phyloP scores from a whole-genome alignment of 1,139 yeast species.

The Candida tetrigidarum region DNA sequence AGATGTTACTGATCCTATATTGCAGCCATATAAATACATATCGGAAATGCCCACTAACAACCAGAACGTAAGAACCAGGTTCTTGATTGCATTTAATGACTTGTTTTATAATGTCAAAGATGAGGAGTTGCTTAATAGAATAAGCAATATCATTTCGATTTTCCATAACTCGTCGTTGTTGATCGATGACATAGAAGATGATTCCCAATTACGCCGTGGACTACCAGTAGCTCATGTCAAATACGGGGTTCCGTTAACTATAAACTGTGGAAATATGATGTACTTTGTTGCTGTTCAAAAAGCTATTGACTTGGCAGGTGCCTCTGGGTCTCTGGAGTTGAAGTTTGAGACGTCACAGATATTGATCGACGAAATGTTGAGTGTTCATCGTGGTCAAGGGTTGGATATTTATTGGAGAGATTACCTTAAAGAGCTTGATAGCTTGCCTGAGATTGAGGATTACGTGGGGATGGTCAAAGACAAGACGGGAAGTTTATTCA shows the following conservation, averaged over 20 bases:
- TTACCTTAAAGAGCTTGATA: conserved; percentile 21
- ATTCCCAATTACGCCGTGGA: conserved; percentile 72
- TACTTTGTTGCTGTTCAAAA: conserved; percentile 70
- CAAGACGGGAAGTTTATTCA: conserved; percentile 87
- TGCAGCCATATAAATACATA: conserved; percentile 34
- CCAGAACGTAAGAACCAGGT: conserved; percentile 30
- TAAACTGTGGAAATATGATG: conserved; percentile 83
- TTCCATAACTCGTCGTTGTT: conserved; percentile 36
- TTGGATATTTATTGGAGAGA: conserved; percentile 90
- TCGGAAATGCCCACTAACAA: conserved; percentile 38
- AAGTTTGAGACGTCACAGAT: conserved; percentile 26
- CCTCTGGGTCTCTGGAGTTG: conserved; percentile 1
- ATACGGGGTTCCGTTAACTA: conserved; percentile 77
- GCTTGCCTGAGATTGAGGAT: conserved; percentile 68
- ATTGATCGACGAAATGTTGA: conserved; percentile 71
- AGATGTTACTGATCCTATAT: conserved; percentile 15
- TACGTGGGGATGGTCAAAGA: conserved; percentile 82
- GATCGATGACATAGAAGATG: conserved; percentile 89
- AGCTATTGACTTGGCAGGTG: conserved; percentile 31
- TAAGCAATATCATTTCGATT: conserved; percentile 30
- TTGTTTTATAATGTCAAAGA: conserved; percentile 31
- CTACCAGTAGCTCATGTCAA: conserved; percentile 75
- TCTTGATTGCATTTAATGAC: conserved; percentile 37
- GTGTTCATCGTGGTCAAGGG: conserved; percentile 89
- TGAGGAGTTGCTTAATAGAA: conserved; percentile 20